Conservation (phyloP, 1,284 basidiomycete species). For the Boletus nobilissimus region DNA sequence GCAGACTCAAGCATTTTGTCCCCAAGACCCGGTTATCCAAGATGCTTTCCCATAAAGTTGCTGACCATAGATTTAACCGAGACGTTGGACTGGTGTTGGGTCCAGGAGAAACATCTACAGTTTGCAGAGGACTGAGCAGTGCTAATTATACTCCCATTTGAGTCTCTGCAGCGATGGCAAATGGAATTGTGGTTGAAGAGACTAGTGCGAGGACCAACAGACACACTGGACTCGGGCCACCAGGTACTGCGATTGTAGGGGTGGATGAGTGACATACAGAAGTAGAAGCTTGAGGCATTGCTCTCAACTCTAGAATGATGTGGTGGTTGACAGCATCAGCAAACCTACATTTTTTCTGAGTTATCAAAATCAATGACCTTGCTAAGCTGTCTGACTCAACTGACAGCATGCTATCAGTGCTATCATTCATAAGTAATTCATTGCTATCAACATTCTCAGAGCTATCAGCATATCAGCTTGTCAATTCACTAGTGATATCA, state of each 20-base stretch:
- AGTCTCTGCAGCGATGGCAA: slow-evolving; percentile 60
- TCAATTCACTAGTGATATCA: too few relatives aligned
- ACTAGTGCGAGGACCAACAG: slow-evolving; percentile 73
- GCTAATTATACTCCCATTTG: slow-evolving; percentile 63
- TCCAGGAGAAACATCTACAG: slow-evolving; percentile 69
- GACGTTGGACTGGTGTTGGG: slow-evolving; percentile 64
- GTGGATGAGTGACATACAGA: slow-evolving; percentile 53
- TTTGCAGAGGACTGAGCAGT: slow-evolving; percentile 62
- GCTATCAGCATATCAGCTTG: too few relatives aligned
- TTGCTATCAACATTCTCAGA: too few relatives aligned
- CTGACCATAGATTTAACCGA: slow-evolving; percentile 76
- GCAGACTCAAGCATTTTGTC: slow-evolving; percentile 87
- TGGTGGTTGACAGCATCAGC: too few relatives aligned
- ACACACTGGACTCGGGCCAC: slow-evolving; percentile 59
- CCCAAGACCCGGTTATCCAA: slow-evolving; percentile 80
- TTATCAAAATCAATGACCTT: too few relatives aligned
- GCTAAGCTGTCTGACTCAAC: too few relatives aligned
- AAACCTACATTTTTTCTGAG: too few relatives aligned
- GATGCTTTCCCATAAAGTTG: slow-evolving; percentile 64
- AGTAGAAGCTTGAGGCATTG: slow-evolving; percentile 82
- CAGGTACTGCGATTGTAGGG: slow-evolving; percentile 57
- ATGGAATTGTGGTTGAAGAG: slow-evolving; percentile 73
- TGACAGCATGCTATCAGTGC: too few relatives aligned
- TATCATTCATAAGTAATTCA: too few relatives aligned
- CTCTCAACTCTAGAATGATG: too few relatives aligned